phyloP scores from a whole-genome alignment of 495 filamentous ascomycete species.

The Astrothelium subdiscretum region DNA sequence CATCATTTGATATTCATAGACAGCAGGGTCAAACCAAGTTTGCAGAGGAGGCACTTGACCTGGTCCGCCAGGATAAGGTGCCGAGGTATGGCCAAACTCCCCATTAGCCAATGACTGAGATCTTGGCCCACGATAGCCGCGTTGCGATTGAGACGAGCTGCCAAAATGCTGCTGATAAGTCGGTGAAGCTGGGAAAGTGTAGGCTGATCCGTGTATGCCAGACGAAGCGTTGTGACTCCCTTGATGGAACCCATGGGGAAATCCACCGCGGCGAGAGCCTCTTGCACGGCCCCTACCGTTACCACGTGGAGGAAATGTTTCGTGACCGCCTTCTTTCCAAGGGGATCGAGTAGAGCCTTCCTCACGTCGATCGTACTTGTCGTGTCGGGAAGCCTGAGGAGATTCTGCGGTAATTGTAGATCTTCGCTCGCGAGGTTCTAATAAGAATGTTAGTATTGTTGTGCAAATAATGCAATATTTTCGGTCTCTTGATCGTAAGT shows the following conservation, averaged over 20 bases:
- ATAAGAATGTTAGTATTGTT: not conserved
- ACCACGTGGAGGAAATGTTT: conserved; percentile 2
- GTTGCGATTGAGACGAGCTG: conserved; percentile 28
- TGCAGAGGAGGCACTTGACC: conserved; percentile 17
- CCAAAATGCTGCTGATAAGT: conserved; percentile 13
- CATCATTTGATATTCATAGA: conserved; percentile 15
- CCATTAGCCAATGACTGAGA: conserved; percentile 27
- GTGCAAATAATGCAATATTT: not conserved
- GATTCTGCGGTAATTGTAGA: not conserved
- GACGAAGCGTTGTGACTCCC: not conserved
- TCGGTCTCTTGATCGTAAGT: too few relatives aligned
- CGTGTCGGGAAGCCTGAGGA: not conserved
- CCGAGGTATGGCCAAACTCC: conserved; percentile 17
- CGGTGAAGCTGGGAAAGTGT: not conserved
- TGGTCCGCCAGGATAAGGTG: conserved; percentile 15
- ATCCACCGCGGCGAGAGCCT: not conserved
- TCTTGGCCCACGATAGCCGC: conserved; percentile 16
- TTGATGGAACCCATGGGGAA: not conserved
- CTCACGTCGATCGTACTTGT: not conserved
- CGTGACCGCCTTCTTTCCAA: not conserved
- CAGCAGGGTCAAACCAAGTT: conserved; percentile 12
- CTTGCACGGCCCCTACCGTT: not conserved
- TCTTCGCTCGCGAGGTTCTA: not conserved
- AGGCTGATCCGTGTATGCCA: not conserved
- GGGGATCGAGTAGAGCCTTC: not conserved